Percentiles rank a stretch among this genome's conserved stretches.
These are phyloP conservation scores for Vitis labrusca DNA, from an alignment of 164 flowering plant genomes.

Conservation along the genomic window DNA sequence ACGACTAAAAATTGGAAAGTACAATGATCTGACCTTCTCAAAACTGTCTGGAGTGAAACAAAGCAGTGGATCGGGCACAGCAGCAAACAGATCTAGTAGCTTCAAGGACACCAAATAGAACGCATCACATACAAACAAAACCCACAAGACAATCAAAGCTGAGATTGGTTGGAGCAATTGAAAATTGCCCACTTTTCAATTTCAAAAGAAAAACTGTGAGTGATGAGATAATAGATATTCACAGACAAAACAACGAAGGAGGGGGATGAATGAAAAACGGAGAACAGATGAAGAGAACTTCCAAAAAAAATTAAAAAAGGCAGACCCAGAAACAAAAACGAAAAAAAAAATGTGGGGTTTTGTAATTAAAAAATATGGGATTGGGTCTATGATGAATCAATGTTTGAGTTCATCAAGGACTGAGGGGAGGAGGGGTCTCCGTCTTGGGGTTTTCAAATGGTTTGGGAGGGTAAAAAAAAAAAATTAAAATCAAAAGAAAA, in stretches of 20 bases:
- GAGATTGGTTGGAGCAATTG: conserved; percentile 3
- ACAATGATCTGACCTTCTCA: conserved; percentile 35
- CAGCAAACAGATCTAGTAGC: conserved; percentile 32
- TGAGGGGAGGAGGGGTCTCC: conserved; percentile 9
- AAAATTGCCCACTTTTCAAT: background rate
- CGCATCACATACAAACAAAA: conserved; percentile 24
- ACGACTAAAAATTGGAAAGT: background rate
- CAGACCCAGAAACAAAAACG: background rate
- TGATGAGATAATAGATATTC: background rate
- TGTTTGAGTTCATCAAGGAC: conserved; percentile 31
- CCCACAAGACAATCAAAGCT: conserved; percentile 8
- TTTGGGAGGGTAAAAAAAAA: conserved; percentile 29
- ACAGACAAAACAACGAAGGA: background rate
- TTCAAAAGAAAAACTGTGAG: background rate
- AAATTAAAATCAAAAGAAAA: background rate
- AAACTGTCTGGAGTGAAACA: conserved; percentile 9
- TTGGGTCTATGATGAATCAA: conserved; percentile 29
- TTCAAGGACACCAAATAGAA: conserved; percentile 18
- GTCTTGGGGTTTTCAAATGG: conserved; percentile 43
- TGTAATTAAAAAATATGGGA: conserved; percentile 7
- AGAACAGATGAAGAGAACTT: background rate
- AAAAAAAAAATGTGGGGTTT: conserved; percentile 7
- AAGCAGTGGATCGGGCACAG: conserved; percentile 23
- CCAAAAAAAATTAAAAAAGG: background rate
- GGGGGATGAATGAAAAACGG: background rate